Conservation (phyloP, 1,284 basidiomycete genomes). For the Microbotryum saponariae region DNA sequence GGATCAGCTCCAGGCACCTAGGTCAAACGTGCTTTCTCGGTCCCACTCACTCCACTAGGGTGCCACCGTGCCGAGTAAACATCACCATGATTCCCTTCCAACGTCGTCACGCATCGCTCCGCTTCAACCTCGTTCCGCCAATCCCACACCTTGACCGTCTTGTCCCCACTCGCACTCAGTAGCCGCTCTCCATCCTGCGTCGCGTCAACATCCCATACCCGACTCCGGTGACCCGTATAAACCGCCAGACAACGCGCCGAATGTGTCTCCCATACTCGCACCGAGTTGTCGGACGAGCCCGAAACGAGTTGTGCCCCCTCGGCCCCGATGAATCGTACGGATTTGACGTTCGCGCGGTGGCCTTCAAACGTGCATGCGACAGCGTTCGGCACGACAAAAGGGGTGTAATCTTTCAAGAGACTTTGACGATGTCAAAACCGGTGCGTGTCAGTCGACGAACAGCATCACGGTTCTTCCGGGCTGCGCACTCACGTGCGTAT, state of each 20-base stretch:
- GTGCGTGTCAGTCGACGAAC: constrained; percentile 34
- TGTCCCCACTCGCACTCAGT: constrained; percentile 44
- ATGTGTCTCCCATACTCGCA: constrained; percentile 35
- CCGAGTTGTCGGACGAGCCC: constrained; percentile 42
- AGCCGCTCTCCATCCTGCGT: constrained; percentile 37
- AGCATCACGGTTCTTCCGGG: constrained; percentile 31
- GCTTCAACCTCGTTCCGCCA: constrained; percentile 28
- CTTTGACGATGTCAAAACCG: constrained; percentile 21
- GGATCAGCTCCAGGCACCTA: background rate
- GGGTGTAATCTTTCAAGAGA: constrained; percentile 40
- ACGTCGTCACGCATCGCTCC: constrained; percentile 31
- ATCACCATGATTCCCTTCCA: constrained; percentile 43
- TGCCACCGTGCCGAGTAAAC: constrained; percentile 46
- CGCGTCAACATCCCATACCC: constrained; percentile 45
- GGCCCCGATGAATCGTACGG: constrained; percentile 44
- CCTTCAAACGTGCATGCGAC: constrained; percentile 38
- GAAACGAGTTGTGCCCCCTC: constrained; percentile 41
- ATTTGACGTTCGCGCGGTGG: constrained; percentile 46
- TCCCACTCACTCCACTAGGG: constrained; percentile 36
- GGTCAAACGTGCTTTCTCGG: background rate
- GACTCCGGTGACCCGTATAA: constrained; percentile 42
- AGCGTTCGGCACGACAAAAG: constrained; percentile 36
- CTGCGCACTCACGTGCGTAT: constrained; percentile 37
- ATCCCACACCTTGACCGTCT: constrained; percentile 45
- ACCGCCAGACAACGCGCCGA: constrained; percentile 14